Base-by-base conservation (phyloP, 208 protist species). In the Phytomonas sp. region DNA sequence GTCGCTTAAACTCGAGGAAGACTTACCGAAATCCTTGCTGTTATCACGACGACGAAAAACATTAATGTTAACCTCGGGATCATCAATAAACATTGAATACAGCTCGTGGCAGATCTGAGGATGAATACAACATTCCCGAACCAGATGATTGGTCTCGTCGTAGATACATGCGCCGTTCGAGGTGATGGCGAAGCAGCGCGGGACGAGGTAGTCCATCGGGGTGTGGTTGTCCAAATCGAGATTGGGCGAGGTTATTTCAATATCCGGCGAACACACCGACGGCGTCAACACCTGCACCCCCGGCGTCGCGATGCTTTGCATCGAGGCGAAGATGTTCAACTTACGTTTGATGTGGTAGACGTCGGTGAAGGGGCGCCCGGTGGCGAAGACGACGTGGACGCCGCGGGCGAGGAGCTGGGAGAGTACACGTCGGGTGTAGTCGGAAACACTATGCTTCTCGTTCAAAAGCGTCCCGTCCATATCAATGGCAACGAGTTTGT, bases 311-410 rank as follows among this genome's bases (percentile, higher is more conserved):
- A 88, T 88, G 23, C 42, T 8, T 4, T 72, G 73, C 1, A 70
- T 60, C 0, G 69, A 71, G 19, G 76, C 81, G 37, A 90, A 90
- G 42, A 90, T 82, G 66, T 86, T 83, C 12, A 90, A 78, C 4
- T 73, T 60, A 1, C 78, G 76, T 66, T 86, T 87, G 29, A 89
- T 83, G 32, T 76, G 77, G 29, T 81, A 69, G 59, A 94, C 83
- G 60, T 84, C 80, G 14, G 78, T 82, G 73, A 84, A 87, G 23
- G 80, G 84, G 23, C 86, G 86, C 0, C 84, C 89, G 5, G 89
- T 92, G 14, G 84, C 89, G 64, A 94, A 86, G 73, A 94, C 81
- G 19, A 94, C 64, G 73, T 94, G 89, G 26, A 94, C 82, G 29
- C 89, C 89, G 26, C 74, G 67, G 2, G 75, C 73, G 30, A 85